phyloP scores from a whole-genome alignment of 129 eudicot species.

The Ambrosia trifida region DNA sequence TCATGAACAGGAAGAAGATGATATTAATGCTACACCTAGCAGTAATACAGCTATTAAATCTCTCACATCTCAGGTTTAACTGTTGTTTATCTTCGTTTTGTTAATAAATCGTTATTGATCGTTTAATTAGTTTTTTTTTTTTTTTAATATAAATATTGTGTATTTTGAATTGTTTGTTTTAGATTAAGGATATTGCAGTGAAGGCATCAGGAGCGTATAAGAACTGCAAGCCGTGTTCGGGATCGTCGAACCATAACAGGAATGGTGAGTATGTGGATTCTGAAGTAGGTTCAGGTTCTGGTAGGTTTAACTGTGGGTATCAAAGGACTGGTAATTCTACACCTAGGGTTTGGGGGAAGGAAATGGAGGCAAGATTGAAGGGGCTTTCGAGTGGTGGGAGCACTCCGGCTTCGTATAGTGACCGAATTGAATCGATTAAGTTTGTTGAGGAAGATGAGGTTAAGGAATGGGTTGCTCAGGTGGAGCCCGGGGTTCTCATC shows the following conservation, averaged over 20 bases:
- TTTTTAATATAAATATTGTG: neutral
- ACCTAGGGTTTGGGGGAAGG: slow-evolving; percentile 75
- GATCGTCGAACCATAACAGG: slow-evolving; percentile 44
- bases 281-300: slow-evolving; percentile 54
- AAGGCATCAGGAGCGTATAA: slow-evolving; percentile 86
- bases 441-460: slow-evolving; percentile 76
- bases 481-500: slow-evolving; percentile 91
- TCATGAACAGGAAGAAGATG: slow-evolving; percentile 56
- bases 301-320: slow-evolving; percentile 51
- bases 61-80: slow-evolving; percentile 62
- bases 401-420: slow-evolving; percentile 81
- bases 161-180: slow-evolving; percentile 4
- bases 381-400: slow-evolving; percentile 80
- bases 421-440: slow-evolving; percentile 72
- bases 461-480: slow-evolving; percentile 96
- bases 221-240: slow-evolving; percentile 88
- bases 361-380: slow-evolving; percentile 78
- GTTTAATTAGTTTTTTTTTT: neutral
- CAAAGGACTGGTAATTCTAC: slow-evolving; percentile 60
- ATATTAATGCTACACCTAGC: slow-evolving; percentile 54
- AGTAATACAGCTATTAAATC: slow-evolving; percentile 73
- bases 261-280: slow-evolving; percentile 51
- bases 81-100: neutral
- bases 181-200: slow-evolving; percentile 92
- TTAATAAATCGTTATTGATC: neutral